These are phyloP conservation scores for Vaccinium darrowii DNA, from an alignment of 148 eudicot genomes.

Conservation along the genomic window DNA sequence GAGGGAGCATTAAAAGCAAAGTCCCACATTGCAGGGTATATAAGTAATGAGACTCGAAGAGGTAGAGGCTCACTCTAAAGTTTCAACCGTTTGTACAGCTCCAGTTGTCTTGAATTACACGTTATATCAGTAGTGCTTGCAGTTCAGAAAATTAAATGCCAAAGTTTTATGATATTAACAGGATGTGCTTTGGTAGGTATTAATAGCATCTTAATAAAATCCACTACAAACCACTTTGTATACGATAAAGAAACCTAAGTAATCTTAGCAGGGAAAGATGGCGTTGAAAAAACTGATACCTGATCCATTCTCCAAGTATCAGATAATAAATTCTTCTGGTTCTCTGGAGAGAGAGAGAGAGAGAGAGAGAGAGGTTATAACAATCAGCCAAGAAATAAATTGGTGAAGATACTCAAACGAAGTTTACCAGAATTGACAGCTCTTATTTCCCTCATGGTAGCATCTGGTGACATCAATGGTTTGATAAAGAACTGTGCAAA, in stretches of 20 bases:
- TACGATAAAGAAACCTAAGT: neutral
- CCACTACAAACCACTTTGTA: neutral
- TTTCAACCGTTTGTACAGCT: neutral
- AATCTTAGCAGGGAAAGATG: neutral
- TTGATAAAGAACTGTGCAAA: constrained; percentile 92
- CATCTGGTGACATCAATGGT: constrained; percentile 96
- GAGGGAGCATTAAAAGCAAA: neutral
- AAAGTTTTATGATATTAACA: too few relatives aligned
- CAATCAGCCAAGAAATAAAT: neutral
- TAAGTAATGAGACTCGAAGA: neutral
- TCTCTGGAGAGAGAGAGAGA: constrained; percentile 38
- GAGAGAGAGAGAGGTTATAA: neutral
- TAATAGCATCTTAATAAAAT: neutral
- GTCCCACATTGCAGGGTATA: neutral
- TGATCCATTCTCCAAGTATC: constrained; percentile 89
- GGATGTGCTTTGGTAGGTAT: neutral
- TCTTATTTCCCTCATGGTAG: constrained; percentile 88
- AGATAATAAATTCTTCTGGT: constrained; percentile 83
- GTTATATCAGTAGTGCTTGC: neutral
- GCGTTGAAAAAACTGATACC: constrained; percentile 38
- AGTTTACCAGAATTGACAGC: constrained; percentile 85
- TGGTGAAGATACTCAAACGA: neutral
- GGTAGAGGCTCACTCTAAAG: neutral
- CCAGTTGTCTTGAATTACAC: neutral
- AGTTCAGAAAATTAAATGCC: too few relatives aligned